phyloP scores from a whole-genome alignment of 1,139 yeast species.

The Geotrichum europaeum region DNA sequence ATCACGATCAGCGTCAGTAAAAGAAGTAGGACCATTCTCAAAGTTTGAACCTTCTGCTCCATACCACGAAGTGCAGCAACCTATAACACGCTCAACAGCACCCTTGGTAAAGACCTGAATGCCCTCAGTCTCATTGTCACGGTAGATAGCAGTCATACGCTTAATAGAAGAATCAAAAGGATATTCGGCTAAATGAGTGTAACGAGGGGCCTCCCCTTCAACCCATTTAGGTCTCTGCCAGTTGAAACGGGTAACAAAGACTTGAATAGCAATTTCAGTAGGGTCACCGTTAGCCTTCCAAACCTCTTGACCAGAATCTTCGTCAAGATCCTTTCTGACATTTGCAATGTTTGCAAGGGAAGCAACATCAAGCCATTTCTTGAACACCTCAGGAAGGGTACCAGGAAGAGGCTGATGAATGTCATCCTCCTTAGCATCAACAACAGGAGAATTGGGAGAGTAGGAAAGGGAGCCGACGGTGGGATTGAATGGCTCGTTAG shows the following conservation, averaged over 20 bases:
- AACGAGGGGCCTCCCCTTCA: slow-evolving; percentile 31
- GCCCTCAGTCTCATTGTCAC: slow-evolving; percentile 33
- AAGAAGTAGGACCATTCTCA: slow-evolving; percentile 20
- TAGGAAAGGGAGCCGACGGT: slow-evolving; percentile 52
- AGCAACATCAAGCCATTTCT: slow-evolving; percentile 53
- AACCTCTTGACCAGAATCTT: slow-evolving; percentile 33
- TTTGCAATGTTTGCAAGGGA: slow-evolving; percentile 70
- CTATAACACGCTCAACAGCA: slow-evolving; percentile 68
- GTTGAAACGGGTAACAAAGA: slow-evolving; percentile 55
- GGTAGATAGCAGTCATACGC: slow-evolving; percentile 63
- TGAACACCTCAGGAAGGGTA: slow-evolving; percentile 21
- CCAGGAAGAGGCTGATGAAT: slow-evolving; percentile 11
- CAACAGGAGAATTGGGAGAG: slow-evolving; percentile 33
- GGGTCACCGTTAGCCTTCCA: slow-evolving; percentile 86
- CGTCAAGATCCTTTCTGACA: slow-evolving; percentile 40
- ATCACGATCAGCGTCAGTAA: slow-evolving; percentile 41
- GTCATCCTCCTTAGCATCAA: slow-evolving; percentile 33
- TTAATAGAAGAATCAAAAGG: slow-evolving; percentile 77
- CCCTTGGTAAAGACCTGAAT: slow-evolving; percentile 59
- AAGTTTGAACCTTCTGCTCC: slow-evolving; percentile 13
- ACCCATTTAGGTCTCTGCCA: slow-evolving; percentile 43
- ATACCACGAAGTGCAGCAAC: slow-evolving; percentile 51
- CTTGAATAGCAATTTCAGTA: slow-evolving; percentile 78
- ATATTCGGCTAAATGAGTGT: slow-evolving; percentile 52
- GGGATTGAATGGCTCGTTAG: slow-evolving; percentile 71